phyloP scores from a whole-genome alignment of 148 eudicot genomes.

The Silene uniflora region DNA sequence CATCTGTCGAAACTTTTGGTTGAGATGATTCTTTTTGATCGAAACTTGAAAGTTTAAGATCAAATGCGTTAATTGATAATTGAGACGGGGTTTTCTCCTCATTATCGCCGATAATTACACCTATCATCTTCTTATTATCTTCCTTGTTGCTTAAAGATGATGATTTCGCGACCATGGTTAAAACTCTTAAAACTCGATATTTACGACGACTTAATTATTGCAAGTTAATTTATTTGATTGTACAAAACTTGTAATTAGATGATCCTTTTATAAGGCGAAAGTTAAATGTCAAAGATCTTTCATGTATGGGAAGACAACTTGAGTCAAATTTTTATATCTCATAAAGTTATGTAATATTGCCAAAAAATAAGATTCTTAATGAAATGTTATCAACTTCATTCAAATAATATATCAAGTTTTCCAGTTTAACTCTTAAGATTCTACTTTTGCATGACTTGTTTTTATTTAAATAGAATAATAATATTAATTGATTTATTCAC shows the following conservation, averaged over 20 bases:
- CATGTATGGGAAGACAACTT: slow-evolving; percentile 21
- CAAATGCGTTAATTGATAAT: background rate
- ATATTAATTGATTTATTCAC: slow-evolving; percentile 15
- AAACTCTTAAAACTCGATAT: background rate
- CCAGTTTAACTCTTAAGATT: slow-evolving; percentile 26
- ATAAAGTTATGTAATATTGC: slow-evolving; percentile 7
- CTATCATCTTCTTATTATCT: slow-evolving; percentile 17
- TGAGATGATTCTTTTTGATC: background rate
- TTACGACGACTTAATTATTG: background rate
- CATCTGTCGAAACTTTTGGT: background rate
- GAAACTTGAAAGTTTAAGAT: slow-evolving; percentile 25
- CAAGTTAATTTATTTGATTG: background rate
- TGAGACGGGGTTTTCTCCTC: background rate
- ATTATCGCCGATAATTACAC: background rate
- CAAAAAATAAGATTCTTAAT: slow-evolving; percentile 1
- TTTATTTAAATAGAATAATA: background rate
- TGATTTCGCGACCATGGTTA: slow-evolving; percentile 21
- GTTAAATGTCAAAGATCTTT: slow-evolving; percentile 30
- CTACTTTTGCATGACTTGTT: background rate
- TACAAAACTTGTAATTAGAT: background rate
- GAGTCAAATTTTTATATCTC: slow-evolving; percentile 4
- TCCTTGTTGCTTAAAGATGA: background rate
- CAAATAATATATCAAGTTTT: slow-evolving; percentile 18
- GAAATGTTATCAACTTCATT: slow-evolving; percentile 18
- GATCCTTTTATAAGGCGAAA: slow-evolving; percentile 13